phyloP scores from a whole-genome alignment of 176 grass and related monocot species.

The Carex kokanica region DNA sequence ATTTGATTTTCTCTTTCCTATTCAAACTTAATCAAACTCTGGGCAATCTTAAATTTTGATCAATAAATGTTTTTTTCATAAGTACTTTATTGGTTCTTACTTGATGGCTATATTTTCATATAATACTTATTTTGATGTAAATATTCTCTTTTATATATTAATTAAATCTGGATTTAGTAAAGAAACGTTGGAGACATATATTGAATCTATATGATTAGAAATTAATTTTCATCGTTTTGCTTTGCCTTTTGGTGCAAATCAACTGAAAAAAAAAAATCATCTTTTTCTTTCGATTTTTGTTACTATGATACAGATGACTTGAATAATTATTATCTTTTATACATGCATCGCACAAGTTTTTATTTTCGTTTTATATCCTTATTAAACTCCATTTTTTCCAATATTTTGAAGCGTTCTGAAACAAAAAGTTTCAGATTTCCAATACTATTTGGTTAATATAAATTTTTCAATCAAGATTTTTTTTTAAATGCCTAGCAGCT shows the following conservation, averaged over 20 bases:
- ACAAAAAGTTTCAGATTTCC: neutral
- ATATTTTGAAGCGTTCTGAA: neutral
- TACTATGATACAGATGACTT: neutral
- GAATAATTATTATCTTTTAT: neutral
- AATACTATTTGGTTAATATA: neutral
- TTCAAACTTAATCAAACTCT: neutral
- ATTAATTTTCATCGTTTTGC: neutral
- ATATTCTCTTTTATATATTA: neutral
- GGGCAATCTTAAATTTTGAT: neutral
- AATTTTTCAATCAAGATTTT: too few relatives aligned
- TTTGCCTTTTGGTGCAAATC: neutral
- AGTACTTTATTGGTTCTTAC: neutral
- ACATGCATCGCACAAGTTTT: neutral
- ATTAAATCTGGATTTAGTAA: neutral
- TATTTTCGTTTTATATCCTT: neutral
- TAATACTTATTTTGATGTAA: neutral
- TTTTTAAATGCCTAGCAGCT: neutral
- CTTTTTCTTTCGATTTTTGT: neutral
- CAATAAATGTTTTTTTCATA: neutral
- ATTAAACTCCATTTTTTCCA: neutral
- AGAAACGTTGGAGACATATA: neutral
- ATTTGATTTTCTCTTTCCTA: conserved; percentile 5
- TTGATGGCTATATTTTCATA: neutral
- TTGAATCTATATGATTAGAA: neutral
- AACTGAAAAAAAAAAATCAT: neutral